These are phyloP conservation scores for Salix viminalis DNA, from an alignment of 345 rosid species.

Conservation along the genomic window DNA sequence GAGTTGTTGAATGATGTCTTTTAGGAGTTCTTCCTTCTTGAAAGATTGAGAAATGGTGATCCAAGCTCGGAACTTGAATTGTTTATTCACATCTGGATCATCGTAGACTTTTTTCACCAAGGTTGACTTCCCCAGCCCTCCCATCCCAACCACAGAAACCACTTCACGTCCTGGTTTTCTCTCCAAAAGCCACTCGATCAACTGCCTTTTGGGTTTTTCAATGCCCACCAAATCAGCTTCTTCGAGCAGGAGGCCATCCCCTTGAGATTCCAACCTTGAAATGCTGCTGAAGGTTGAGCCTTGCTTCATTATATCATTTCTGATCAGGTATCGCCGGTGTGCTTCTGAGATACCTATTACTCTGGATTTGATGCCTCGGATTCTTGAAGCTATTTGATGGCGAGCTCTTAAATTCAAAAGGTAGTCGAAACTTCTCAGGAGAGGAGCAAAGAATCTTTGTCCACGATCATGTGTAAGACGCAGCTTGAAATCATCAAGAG, in stretches of 20 bases:
- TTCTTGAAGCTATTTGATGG: conserved; percentile 20
- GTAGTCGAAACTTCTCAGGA: neutral
- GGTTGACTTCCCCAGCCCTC: conserved; percentile 19
- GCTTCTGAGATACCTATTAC: conserved; percentile 4
- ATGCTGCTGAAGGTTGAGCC: neutral
- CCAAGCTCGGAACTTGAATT: conserved; percentile 20
- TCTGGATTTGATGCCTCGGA: conserved; percentile 11
- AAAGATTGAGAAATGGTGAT: conserved; percentile 10
- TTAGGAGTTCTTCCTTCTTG: conserved; percentile 10
- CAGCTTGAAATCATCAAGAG: conserved; percentile 27
- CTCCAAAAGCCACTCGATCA: conserved; percentile 12
- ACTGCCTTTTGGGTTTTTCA: conserved; percentile 12
- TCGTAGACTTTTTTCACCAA: conserved; percentile 11
- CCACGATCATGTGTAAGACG: neutral
- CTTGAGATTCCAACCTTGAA: neutral
- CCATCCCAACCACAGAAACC: conserved; percentile 15
- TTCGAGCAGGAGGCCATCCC: conserved; percentile 29
- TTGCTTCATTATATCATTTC: conserved; percentile 7
- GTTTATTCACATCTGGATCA: conserved; percentile 17
- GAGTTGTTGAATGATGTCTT: conserved; percentile 12
- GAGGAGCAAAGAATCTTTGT: neutral
- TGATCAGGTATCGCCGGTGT: conserved; percentile 13
- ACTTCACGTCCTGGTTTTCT: conserved; percentile 1
- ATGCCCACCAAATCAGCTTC: conserved; percentile 22
- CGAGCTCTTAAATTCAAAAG: conserved; percentile 16